Evolutionary conservation across 208 protist species (phyloP), one percentile per base, ranked within the genome.

Genomic region (Lotmaria passim): DNA sequence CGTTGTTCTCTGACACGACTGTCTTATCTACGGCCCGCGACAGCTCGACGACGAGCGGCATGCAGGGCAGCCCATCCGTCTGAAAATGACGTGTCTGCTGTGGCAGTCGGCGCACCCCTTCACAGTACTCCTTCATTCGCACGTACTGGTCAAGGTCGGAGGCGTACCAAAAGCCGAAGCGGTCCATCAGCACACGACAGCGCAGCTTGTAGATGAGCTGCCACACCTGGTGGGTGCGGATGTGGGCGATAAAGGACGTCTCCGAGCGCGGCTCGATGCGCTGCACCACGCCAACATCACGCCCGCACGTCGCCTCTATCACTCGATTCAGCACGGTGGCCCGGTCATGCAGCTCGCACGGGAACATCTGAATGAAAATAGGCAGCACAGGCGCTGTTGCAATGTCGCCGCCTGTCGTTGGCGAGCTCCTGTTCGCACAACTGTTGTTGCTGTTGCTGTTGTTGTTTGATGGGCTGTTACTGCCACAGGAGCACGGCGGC

Each of bases 301-400:
- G 53, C 53, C 68, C 68, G 62, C 75, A 80, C 50, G 75, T 75
- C 55, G 60, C 75, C 73, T 81, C 71, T 17, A 93, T 82, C 44
- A 93, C 83, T 19, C 81, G 81, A 75, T 93, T 91, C 51, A 93
- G 59, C 46, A 91, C 78, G 5, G 64, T 73, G 31, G 76, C 76
- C 11, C 81, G 78, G 57, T 90, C 78, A 11, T 80, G 79, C 50
- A 91, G 77, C 57, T 93, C 88, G 51, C 85, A 93, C 11, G 88
- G 88, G 48, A 90, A 93, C 88, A 93, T 93, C 63, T 90, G 88
- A 72, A 93, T 83, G 48, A 91, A 91, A 17, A 93, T 73, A 17
- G 83, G 81, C 46, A 79, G 43, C 34, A 65, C 46, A 6, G 59
- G 59, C 3, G 73, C 70, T 5, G 33, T 73, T n/a, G 38, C n/a